Evolutionary conservation across 306 rosid species (phyloP).

Genomic region (Vachellia collinsii): DNA sequence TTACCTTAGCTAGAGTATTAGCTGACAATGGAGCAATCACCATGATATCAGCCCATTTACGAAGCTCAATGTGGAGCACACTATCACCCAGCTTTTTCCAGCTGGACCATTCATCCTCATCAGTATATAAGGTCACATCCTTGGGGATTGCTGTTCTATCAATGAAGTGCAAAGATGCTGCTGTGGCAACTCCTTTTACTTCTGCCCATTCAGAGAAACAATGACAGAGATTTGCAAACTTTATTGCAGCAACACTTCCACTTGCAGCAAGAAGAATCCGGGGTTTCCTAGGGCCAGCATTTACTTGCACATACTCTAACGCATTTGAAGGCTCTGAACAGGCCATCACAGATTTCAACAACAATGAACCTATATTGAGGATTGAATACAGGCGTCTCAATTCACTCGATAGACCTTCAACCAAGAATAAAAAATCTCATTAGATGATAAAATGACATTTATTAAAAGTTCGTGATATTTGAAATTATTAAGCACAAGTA

Average conservation of each 20-base stretch:
- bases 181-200: slow-evolving; percentile 67
- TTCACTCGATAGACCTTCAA: not conserved
- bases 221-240: slow-evolving; percentile 64
- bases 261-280: slow-evolving; percentile 83
- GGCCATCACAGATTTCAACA: slow-evolving; percentile 54
- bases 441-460: not conserved
- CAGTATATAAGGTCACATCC: slow-evolving; percentile 47
- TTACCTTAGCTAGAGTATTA: slow-evolving; percentile 90
- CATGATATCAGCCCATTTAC: slow-evolving; percentile 87
- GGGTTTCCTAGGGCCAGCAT: slow-evolving; percentile 62
- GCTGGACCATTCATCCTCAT: slow-evolving; percentile 66
- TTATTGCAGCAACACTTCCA: slow-evolving; percentile 75
- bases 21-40: slow-evolving; percentile 91
- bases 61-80: slow-evolving; percentile 81
- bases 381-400: not conserved
- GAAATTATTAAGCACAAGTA: not conserved
- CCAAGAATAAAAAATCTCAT: not conserved
- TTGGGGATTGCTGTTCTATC: slow-evolving; percentile 54
- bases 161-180: slow-evolving; percentile 63
- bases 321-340: slow-evolving; percentile 47
- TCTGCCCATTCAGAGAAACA: slow-evolving; percentile 82
- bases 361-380: slow-evolving; percentile 12
- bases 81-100: slow-evolving; percentile 76
- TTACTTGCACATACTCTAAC: slow-evolving; percentile 42
- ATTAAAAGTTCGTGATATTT: not conserved